phyloP scores from a whole-genome alignment of 2,329 filamentous ascomycete species.

The Fusarium xylarioides region DNA sequence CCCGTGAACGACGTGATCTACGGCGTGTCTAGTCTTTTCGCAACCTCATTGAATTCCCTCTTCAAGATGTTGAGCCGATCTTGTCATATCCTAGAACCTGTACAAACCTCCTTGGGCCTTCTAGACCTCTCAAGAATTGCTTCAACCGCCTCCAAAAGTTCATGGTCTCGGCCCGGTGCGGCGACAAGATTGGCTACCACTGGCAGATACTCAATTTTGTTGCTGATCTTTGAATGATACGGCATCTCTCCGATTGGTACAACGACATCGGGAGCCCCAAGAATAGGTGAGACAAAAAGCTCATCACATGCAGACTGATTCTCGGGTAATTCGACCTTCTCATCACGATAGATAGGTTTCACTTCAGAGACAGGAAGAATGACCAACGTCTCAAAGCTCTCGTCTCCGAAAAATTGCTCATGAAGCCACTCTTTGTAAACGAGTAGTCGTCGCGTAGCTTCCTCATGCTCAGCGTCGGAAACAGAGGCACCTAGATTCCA shows the following conservation, averaged over 20 bases:
- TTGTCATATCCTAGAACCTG: neutral
- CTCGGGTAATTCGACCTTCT: neutral
- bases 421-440: no score
- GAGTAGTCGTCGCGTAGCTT: no score
- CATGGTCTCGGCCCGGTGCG: accelerated
- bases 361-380: no score
- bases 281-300: neutral
- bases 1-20: neutral
- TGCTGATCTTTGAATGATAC: neutral
- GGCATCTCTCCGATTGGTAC: neutral
- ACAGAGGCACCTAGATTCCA: no score
- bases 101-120: accelerated
- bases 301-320: neutral
- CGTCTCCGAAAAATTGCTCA: no score
- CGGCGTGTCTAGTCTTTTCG: no score
- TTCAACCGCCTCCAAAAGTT: neutral
- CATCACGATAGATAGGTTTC: neutral
- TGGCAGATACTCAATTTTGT: neutral
- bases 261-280: neutral
- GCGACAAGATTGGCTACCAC: neutral
- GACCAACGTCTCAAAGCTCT: no score
- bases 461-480: no score
- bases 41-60: no score
- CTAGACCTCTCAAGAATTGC: neutral
- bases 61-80: no score